Percentiles rank a stretch among this genome's conserved stretches.
Conservation (phyloP, 345 rosid species). For the Camelina hispida region DNA sequence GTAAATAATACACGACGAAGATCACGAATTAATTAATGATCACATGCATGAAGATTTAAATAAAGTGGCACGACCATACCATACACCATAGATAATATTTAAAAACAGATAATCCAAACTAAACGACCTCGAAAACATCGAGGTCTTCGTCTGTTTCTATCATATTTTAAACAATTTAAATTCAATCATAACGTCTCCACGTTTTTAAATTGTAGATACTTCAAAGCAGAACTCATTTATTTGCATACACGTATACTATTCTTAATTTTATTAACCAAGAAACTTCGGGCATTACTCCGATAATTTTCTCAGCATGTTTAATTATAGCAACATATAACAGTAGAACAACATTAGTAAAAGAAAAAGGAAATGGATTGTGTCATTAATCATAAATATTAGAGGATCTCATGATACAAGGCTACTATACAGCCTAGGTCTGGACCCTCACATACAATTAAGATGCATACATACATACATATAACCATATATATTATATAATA, state of each 20-base stretch:
- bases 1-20: conserved; percentile 21
- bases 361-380: conserved; percentile 22
- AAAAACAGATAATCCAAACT: conserved; percentile 30
- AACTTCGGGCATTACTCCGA: background rate
- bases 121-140: conserved; percentile 39
- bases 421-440: conserved; percentile 47
- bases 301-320: background rate
- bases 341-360: background rate
- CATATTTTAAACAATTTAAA: conserved; percentile 32
- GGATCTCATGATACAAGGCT: conserved; percentile 45
- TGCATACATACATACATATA: conserved; percentile 33
- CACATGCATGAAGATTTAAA: conserved; percentile 34
- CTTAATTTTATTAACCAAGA: background rate
- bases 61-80: conserved; percentile 41
- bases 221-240: conserved; percentile 8
- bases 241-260: background rate
- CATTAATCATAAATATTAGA: conserved; percentile 42
- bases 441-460: conserved; percentile 42
- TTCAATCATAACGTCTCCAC: conserved; percentile 40
- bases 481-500: conserved; percentile 29
- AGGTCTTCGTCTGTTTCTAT: conserved; percentile 37
- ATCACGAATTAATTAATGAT: conserved; percentile 39
- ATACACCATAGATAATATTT: conserved; percentile 35
- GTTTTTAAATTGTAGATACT: conserved; percentile 26
- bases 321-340: background rate